Evolutionary conservation across 140 eudicot genomes (phyloP).

Genomic region (Senecio squalidus): DNA sequence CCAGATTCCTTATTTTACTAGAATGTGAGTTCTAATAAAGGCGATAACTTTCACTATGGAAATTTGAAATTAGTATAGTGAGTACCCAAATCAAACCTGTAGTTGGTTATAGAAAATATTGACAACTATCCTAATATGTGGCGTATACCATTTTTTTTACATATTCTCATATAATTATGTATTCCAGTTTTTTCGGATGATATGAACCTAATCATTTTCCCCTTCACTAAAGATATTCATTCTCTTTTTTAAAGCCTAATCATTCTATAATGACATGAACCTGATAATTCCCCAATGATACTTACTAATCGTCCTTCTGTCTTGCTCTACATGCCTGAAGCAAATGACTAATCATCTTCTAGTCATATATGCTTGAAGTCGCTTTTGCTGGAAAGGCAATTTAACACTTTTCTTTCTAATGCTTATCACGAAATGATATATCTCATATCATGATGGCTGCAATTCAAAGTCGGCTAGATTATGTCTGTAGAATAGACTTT

Average conservation of each 20-base stretch:
- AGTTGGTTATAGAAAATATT: not conserved
- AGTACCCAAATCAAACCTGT: no score
- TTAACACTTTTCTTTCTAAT: not conserved
- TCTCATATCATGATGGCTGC: not conserved
- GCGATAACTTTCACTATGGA: no score
- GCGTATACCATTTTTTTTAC: no score
- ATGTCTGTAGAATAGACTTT: not conserved
- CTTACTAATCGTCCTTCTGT: no score
- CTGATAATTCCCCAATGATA: no score
- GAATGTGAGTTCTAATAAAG: slow-evolving; percentile 5
- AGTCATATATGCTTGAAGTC: not conserved
- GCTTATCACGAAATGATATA: not conserved
- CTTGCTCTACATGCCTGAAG: no score
- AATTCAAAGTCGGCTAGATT: not conserved
- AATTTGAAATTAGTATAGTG: no score
- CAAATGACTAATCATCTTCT: not conserved
- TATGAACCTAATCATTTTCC: not conserved
- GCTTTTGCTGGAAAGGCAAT: not conserved
- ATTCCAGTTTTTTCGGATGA: not conserved
- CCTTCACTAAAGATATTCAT: slow-evolving; percentile 1
- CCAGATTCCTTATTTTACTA: slow-evolving; percentile 2
- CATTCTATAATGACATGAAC: no score
- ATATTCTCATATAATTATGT: not conserved
- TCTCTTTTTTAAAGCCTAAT: no score
- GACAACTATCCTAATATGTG: not conserved